Base-by-base conservation (phyloP, 768 basidiomycete genomes). In the Agaricus blazei region DNA sequence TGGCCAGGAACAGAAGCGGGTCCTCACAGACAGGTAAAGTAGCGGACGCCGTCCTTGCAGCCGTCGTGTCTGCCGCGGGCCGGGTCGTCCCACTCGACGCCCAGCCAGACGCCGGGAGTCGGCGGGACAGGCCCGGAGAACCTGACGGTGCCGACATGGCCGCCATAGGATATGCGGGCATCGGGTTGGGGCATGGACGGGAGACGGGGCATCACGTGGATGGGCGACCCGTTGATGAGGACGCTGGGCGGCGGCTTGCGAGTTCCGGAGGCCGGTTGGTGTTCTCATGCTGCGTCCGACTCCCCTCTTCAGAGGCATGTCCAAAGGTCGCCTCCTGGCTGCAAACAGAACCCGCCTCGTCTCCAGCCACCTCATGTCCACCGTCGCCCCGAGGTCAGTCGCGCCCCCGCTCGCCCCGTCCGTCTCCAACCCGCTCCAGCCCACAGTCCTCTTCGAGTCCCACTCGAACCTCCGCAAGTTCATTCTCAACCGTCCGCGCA, bases 11-110 rank as follows among this genome's bases (percentile, higher is more conserved):
- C 45, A 52, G 48, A 24, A 38, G 42, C 50, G 44, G 40, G 51
- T 59, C 34, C 83, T 74, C 70, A 93, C 91, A 79, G 73, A 72
- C 88, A 91, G 44, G 71, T 64, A 67, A 98, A 98, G 69, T 96
- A 94, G 40, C 75, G 77, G 59, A 76, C 80, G 46, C 84, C 87
- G 60, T 91, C 84, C 65, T 92, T 90, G 60, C 75, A 66, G 5
- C 96, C 96, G 61, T 88, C 83, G 67, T 98, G 94, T 67, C 89
- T 95, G 27, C 96, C 96, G 54, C 93, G 82, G 7, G 67, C 57
- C 19, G 85, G 79, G 63, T 93, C 86, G 65, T 98, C 96, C 91
- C 95, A 98, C 71, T 98, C 96, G 46, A 98, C 81, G n/a, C 96
- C 96, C n/a, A 94, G 76, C 95, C 95, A 98, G 11, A 69, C 61